Base-by-base conservation (phyloP, 495 filamentous ascomycete species). In the Penicillium soppii region DNA sequence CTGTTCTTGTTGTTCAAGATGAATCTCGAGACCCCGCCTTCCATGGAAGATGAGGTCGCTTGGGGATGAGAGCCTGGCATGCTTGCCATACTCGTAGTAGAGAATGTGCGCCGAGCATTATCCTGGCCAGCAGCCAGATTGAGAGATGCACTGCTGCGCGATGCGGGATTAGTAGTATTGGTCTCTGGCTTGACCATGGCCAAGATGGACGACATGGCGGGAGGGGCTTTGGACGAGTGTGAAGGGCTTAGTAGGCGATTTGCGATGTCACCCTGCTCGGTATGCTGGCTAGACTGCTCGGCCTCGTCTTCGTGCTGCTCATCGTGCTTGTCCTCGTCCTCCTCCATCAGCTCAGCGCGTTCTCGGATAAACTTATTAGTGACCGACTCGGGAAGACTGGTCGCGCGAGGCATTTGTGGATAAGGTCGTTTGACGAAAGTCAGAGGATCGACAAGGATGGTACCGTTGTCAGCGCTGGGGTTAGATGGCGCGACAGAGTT, bases 131-230 rank as follows among this genome's bases (percentile, higher is more conserved):
- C 58, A 32, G 66, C 63, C 23, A 77, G 43, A 41, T 66, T 77
- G 7, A 68, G 61, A 33, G 73, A 57, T 9, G 71, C 74, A 8
- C 68, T 57, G 37, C 63, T 72, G 37, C 69, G 70, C 16, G 70
- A 68, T 20, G 69, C 40, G 1, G 66, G 48, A 47, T 71, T 67
- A 1, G 63, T 48, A 47, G 69, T 66, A 16, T 66, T 54, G 27
- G 51, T 54, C 13, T 68, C 56, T 4, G 72, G 68, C 20, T 69
- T 72, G 5, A 64, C 74, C 45, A 71, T 72, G 23, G 71, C 74
- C n/a, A 72, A 77, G 12, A 77, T 72, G 6, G 74, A 75, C 27
- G 74, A 75, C 74, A 77, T 77, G 35, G 74, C 71, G 21, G 74
- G 74, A 6, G 72, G 74, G 7, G 74, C 74, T 58, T 68, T 77